Conservation (phyloP, 108 stramenopile genomes). For the Fragilariopsis cylindrus region DNA sequence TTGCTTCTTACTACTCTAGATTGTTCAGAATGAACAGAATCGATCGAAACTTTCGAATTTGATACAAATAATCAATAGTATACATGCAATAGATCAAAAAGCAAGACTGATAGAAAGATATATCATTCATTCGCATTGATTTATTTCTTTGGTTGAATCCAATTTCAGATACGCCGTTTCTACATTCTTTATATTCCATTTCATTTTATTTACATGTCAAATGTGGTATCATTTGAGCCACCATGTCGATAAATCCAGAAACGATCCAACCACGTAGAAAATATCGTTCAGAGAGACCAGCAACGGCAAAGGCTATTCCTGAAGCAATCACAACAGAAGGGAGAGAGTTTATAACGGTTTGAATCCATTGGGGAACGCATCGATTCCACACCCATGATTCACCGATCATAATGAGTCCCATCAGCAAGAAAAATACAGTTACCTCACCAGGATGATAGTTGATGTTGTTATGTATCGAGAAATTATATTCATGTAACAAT, state of each 20-base stretch:
- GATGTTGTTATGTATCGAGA: constrained; percentile 33
- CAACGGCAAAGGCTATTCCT: constrained; percentile 13
- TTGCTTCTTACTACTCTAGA: no score
- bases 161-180: no score
- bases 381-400: constrained; percentile 24
- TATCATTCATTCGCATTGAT: no score
- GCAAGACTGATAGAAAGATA: no score
- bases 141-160: no score
- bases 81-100: no score
- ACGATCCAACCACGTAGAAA: constrained; percentile 36
- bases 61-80: no score
- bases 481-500: constrained; percentile 44
- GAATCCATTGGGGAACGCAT: constrained; percentile 5
- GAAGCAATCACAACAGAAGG: constrained; percentile 20
- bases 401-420: constrained; percentile 37
- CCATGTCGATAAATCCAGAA: constrained; percentile 32
- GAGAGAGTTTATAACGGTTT: constrained; percentile 4
- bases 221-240: constrained; percentile 25
- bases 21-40: no score
- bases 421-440: constrained; percentile 30
- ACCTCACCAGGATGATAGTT: constrained; percentile 33
- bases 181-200: no score
- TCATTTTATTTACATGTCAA: constrained; percentile 3
- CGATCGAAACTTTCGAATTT: no score
- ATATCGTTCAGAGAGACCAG: constrained; percentile 25